phyloP scores from a whole-genome alignment of 495 filamentous ascomycete species.

The Penicillium silybi region DNA sequence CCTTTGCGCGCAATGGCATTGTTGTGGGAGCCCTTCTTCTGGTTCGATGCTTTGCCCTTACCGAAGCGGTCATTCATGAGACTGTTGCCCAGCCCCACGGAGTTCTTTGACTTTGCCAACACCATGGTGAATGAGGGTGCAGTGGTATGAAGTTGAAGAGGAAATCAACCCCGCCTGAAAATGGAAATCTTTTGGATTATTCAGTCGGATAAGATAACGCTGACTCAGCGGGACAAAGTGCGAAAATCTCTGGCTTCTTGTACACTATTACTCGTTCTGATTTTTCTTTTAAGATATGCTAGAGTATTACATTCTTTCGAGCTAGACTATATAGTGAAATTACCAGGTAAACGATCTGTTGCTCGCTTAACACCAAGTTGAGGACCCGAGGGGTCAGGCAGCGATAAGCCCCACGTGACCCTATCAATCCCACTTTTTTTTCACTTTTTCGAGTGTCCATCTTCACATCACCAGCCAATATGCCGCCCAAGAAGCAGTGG shows the following conservation, averaged over 20 bases:
- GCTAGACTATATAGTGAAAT: neutral
- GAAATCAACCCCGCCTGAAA: conserved; percentile 26
- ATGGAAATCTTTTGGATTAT: conserved; percentile 32
- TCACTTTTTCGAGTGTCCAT: conserved; percentile 22
- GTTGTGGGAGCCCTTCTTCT: conserved; percentile 65
- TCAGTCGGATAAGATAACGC: conserved; percentile 34
- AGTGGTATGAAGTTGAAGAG: conserved; percentile 9
- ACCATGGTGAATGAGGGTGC: conserved; percentile 61
- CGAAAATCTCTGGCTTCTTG: neutral
- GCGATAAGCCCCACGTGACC: conserved; percentile 39
- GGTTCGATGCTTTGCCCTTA: conserved; percentile 75
- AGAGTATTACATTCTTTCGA: neutral
- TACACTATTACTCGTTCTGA: neutral
- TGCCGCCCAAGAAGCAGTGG: conserved; percentile 78
- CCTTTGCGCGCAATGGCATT: conserved; percentile 43
- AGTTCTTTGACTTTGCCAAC: conserved; percentile 90
- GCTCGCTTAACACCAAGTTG: conserved; percentile 2
- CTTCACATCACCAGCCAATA: conserved; percentile 37
- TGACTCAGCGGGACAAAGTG: conserved; percentile 17
- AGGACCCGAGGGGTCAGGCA: conserved; percentile 28
- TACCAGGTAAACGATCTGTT: neutral
- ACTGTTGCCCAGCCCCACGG: conserved; percentile 85
- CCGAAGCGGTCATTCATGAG: conserved; percentile 94
- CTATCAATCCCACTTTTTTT: conserved; percentile 36
- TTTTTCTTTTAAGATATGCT: neutral